Evolutionary conservation across 305 asterid species (phyloP).

Genomic region (Solanum aculeatissimum): DNA sequence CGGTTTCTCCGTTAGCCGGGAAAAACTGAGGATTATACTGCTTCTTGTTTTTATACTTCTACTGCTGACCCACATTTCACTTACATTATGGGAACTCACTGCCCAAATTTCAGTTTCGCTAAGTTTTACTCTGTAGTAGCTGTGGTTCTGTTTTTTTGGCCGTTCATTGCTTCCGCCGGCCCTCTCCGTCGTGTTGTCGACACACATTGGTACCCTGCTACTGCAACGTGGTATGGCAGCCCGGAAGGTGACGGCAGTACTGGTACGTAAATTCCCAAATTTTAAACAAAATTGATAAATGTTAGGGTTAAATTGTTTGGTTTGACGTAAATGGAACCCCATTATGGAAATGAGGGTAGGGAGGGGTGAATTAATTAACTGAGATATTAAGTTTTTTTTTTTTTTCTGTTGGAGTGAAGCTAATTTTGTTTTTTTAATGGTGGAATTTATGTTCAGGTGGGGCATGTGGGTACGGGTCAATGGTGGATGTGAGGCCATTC

Average conservation of each 20-base stretch:
- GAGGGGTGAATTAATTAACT: background rate
- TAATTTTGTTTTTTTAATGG: background rate
- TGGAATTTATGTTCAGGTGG: conserved; percentile 31
- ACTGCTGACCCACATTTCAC: background rate
- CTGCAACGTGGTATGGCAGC: conserved; percentile 97
- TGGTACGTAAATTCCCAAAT: conserved; percentile 12
- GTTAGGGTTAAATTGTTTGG: background rate
- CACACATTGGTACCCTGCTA: conserved; percentile 57
- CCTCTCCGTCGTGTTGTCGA: conserved; percentile 16
- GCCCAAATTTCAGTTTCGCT: background rate
- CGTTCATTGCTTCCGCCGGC: conserved; percentile 1
- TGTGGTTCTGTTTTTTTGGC: background rate
- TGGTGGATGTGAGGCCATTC: conserved; percentile 92
- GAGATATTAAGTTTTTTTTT: background rate
- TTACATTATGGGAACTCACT: conserved; percentile 24
- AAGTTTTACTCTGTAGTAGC: background rate
- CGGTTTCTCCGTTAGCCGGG: conserved; percentile 37
- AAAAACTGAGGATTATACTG: background rate
- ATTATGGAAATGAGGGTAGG: background rate
- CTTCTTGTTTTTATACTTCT: background rate
- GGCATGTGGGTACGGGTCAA: conserved; percentile 87
- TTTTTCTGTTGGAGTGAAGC: background rate
- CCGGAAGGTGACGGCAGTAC: conserved; percentile 94
- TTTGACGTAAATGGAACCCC: background rate
- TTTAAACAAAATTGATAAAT: background rate